phyloP scores from a whole-genome alignment of 192 early-diverging fungal genomes.

The Haplosporangium gracile region DNA sequence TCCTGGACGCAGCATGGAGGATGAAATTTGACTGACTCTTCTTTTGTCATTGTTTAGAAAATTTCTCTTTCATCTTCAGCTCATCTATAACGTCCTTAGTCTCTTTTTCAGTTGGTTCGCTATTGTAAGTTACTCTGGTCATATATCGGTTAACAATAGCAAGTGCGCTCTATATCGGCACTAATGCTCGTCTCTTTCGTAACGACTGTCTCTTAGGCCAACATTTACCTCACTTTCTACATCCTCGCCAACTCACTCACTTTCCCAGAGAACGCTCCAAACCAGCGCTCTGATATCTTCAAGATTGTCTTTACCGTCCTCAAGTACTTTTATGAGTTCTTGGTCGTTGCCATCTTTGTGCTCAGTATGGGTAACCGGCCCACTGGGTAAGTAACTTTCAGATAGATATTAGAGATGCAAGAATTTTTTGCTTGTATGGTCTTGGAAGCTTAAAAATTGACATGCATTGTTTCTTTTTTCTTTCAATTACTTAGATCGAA shows the following conservation, averaged over 20 bases:
- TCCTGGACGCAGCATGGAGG: background rate
- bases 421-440: background rate
- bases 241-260: slow-evolving; percentile 64
- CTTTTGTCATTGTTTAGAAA: slow-evolving; percentile 57
- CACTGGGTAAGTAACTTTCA: slow-evolving; percentile 68
- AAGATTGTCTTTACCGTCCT: slow-evolving; percentile 78
- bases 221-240: slow-evolving; percentile 74
- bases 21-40: background rate
- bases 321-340: slow-evolving; percentile 78
- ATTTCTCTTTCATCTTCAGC: slow-evolving; percentile 80
- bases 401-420: background rate
- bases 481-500: slow-evolving; percentile 61
- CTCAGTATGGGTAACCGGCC: slow-evolving; percentile 95
- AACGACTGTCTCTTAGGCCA: slow-evolving; percentile 58
- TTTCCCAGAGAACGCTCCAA: slow-evolving; percentile 57
- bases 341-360: slow-evolving; percentile 83
- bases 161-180: background rate
- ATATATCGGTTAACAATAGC: background rate
- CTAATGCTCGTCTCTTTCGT: background rate
- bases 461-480: background rate
- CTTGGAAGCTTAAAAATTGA: background rate
- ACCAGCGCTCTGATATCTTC: slow-evolving; percentile 57
- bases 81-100: slow-evolving; percentile 86
- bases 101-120: slow-evolving; percentile 95
- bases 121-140: slow-evolving; percentile 58